These are phyloP conservation scores for Hypoxylon sp. DNA, from an alignment of 2,329 filamentous ascomycete species.

Conservation along the genomic window DNA sequence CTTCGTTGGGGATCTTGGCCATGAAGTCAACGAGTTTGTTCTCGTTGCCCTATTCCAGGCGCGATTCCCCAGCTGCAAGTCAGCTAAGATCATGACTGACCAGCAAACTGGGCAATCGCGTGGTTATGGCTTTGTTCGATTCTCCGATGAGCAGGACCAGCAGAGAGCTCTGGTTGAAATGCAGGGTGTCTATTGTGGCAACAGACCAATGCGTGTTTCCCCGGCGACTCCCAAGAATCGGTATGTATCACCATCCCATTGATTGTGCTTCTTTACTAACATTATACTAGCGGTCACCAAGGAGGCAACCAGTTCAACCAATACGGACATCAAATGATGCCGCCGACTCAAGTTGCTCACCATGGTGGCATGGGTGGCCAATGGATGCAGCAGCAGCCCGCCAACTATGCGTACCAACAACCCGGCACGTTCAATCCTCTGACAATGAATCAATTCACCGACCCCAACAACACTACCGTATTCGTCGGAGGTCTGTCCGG, in stretches of 20 bases:
- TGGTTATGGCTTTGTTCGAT: slow-evolving; percentile 97
- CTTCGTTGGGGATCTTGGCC: slow-evolving; percentile 97
- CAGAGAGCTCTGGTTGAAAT: slow-evolving; percentile 96
- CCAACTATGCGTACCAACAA: slow-evolving; percentile 54
- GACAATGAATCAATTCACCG: slow-evolving; percentile 98
- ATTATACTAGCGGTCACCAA: slow-evolving; percentile 57
- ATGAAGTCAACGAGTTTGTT: slow-evolving; percentile 98
- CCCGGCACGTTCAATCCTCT: slow-evolving; percentile 65
- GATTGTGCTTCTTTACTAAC: slow-evolving; percentile 21
- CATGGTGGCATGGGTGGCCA: slow-evolving; percentile 58
- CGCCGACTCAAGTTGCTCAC: slow-evolving; percentile 60
- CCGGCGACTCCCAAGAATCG: slow-evolving; percentile 97
- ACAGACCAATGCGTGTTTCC: slow-evolving; percentile 97
- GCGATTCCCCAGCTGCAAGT: slow-evolving; percentile 97
- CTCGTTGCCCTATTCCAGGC: slow-evolving; percentile 97
- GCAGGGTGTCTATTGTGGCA: slow-evolving; percentile 99
- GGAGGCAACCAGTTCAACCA: slow-evolving; percentile 57
- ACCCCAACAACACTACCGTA: slow-evolving; percentile 99
- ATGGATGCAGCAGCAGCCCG: slow-evolving; percentile 62
- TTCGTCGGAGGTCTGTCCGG: slow-evolving; percentile 97
- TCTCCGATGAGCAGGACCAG: slow-evolving; percentile 95
- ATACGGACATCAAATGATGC: slow-evolving; percentile 59
- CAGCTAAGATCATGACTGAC: slow-evolving; percentile 99
- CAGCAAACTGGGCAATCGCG: slow-evolving; percentile 97
- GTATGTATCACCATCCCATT: slow-evolving; percentile 55